These are phyloP conservation scores for Bipolaris bicolor DNA, from an alignment of 2,329 filamentous ascomycete genomes.

Conservation along the genomic window DNA sequence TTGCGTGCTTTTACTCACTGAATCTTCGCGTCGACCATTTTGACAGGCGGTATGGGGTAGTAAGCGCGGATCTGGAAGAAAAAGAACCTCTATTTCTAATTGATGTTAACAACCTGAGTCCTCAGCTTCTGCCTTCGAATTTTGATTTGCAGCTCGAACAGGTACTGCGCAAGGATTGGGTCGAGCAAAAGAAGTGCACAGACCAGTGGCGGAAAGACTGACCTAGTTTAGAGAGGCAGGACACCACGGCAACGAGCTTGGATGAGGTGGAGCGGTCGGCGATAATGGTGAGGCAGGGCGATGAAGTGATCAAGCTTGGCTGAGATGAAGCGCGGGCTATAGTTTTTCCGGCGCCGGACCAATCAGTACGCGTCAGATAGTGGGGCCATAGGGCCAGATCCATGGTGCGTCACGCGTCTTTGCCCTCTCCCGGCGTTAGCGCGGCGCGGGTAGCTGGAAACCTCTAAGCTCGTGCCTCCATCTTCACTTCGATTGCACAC, in stretches of 20 bases:
- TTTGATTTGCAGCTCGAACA: conserved; percentile 17
- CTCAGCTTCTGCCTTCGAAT: conserved; percentile 29
- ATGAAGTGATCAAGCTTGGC: conserved; percentile 32
- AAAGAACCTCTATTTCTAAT: conserved; percentile 6
- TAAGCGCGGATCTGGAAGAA: background rate
- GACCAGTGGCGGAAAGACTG: conserved; percentile 25
- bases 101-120: conserved; percentile 29
- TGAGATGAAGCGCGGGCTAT: conserved; percentile 15
- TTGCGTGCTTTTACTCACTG: conserved; percentile 43
- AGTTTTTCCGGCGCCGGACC: conserved; percentile 31
- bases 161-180: conserved; percentile 18
- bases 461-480: conserved; percentile 32
- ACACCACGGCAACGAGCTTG: conserved; percentile 40
- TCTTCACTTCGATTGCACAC: conserved; percentile 19
- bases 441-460: conserved; percentile 23
- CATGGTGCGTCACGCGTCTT: conserved; percentile 30
- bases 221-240: conserved; percentile 26
- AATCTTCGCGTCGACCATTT: conserved; percentile 52
- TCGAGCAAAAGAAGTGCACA: conserved; percentile 28
- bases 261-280: conserved; percentile 33
- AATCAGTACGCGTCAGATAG: conserved; percentile 28
- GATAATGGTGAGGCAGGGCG: conserved; percentile 29
- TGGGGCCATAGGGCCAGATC: conserved; percentile 13
- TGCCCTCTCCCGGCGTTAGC: conserved; percentile 21
- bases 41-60: conserved; percentile 11